Conservation (phyloP, 2,329 filamentous ascomycete genomes). For the Phyllosticta citriasiana region DNA sequence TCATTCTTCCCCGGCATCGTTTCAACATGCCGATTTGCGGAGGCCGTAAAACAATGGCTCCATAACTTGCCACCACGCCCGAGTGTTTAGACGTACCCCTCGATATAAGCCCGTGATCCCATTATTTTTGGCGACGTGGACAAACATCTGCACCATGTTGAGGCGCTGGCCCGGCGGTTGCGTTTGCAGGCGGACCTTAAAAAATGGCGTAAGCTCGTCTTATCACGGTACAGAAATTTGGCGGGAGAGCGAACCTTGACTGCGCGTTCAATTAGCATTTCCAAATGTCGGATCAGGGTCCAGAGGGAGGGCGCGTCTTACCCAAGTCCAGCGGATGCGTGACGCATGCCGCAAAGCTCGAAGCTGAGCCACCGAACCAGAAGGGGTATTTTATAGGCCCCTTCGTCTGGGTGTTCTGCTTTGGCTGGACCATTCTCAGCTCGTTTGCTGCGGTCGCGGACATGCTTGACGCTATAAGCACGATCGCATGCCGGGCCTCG, state of each 20-base stretch:
- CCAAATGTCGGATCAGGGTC: not conserved
- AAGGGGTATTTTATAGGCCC: conserved; percentile 37
- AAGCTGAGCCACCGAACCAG: conserved; percentile 95
- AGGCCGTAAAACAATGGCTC: not conserved
- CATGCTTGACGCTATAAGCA: conserved; percentile 1
- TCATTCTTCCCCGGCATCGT: not conserved
- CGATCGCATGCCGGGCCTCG: not conserved
- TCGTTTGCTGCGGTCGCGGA: not conserved
- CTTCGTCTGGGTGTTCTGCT: conserved; percentile 33
- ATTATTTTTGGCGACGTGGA: conserved; percentile 66
- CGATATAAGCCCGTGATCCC: conserved; percentile 76
- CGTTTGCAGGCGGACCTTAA: conserved; percentile 76
- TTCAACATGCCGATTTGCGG: not conserved
- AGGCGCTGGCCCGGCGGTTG: conserved; percentile 60
- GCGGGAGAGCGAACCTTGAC: conserved; percentile 30
- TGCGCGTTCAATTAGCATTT: conserved; percentile 24
- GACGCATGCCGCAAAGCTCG: conserved; percentile 80
- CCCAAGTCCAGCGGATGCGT: conserved; percentile 90
- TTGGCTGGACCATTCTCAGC: conserved; percentile 17
- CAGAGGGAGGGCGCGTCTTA: conserved; percentile 38
- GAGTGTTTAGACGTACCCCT: conserved; percentile 43
- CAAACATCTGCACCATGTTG: conserved; percentile 77
- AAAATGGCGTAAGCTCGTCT: not conserved
- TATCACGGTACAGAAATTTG: not conserved
- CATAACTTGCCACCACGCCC: not conserved